Base-by-base conservation (phyloP, 495 filamentous ascomycete species). In the Parathielavia appendiculata region DNA sequence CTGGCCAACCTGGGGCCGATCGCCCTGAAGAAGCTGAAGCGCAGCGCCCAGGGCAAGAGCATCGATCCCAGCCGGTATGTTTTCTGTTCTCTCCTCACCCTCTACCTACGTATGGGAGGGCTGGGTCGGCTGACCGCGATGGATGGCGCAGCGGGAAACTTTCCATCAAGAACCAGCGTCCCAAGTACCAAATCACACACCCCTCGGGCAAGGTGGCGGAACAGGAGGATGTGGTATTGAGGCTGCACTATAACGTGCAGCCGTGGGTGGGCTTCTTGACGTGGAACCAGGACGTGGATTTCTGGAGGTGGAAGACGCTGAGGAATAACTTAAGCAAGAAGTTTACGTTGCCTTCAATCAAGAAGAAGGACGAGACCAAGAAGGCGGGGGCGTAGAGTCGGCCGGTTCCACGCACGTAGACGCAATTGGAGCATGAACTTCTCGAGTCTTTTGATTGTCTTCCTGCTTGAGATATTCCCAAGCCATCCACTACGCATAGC, bases 111-210 rank as follows among this genome's bases (percentile, higher is more conserved):
- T 49, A 43, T 26, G 12, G n/a, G n/a, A n/a, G n/a, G n/a, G n/a
- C n/a, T n/a, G n/a, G n/a, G n/a, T n/a, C n/a, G n/a, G 30, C 30
- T 35, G 23, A 16, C 47, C 13, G 10, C 35, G 35, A 38, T 38
- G 23, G 11, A 23, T 51, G 19, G 7, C 32, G 51, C 40, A 81
- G 78, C 0, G 90, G 92, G 14, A 80, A 85, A 32, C 68, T 97
- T 30, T 73, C 80, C 32, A 81, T 97, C 60, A 82, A 83, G 64
- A 89, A 89, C 69, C 86, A 91, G 68, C 85, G 83, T 66, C 85
- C 88, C 8, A 97, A 98, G 74, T 98, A 98, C 79, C 87, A 92
- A 65, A 90, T 97, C 69, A 92, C 90, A 12, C 90, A 96, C 71
- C 86, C 91, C 20, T 81, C 83, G 10, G 88, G 90, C 51, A 81